Percentiles rank a stretch among this genome's conserved stretches.
Evolutionary conservation across 768 basidiomycete genomes (phyloP).

Genomic region (Tulasnella sp.): DNA sequence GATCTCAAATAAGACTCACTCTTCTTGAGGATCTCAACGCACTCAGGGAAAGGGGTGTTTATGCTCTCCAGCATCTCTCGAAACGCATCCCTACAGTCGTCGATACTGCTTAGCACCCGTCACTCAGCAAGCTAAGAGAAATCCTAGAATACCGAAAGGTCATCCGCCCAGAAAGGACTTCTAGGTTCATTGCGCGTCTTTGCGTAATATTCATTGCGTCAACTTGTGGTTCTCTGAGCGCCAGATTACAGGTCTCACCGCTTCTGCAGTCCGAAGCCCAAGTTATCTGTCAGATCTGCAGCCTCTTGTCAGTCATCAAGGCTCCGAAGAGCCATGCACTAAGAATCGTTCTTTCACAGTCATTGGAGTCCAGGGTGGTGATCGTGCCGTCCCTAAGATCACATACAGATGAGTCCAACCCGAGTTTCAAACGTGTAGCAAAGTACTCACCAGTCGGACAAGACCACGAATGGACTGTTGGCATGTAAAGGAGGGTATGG

Average conservation of each 20-base stretch:
- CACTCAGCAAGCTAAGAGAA: background rate
- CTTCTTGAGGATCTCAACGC: constrained; percentile 59
- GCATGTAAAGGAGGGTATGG: constrained; percentile 71
- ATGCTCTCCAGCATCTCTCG: constrained; percentile 77
- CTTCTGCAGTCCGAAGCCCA: constrained; percentile 70
- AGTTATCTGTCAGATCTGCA: constrained; percentile 76
- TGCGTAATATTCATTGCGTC: too few species aligned
- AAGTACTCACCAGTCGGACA: constrained; percentile 75
- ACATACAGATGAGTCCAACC: background rate
- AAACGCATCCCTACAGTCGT: constrained; percentile 68
- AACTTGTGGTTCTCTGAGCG: too few species aligned
- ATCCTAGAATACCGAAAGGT: constrained; percentile 47
- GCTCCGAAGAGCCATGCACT: background rate
- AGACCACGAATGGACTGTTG: constrained; percentile 72
- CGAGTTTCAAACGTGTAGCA: background rate
- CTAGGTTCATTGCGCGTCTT: constrained; percentile 54
- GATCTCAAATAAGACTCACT: constrained; percentile 35
- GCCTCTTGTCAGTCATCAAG: background rate
- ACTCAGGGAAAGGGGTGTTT: constrained; percentile 62
- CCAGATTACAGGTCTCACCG: too few species aligned
- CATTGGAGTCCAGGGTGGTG: constrained; percentile 86
- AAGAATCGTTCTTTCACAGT: constrained; percentile 42
- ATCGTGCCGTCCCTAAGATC: constrained; percentile 50
- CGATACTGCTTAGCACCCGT: background rate
- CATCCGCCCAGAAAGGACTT: constrained; percentile 51